Base-by-base conservation (phyloP, 208 protist genomes). In the Trypanosoma vivax region DNA sequence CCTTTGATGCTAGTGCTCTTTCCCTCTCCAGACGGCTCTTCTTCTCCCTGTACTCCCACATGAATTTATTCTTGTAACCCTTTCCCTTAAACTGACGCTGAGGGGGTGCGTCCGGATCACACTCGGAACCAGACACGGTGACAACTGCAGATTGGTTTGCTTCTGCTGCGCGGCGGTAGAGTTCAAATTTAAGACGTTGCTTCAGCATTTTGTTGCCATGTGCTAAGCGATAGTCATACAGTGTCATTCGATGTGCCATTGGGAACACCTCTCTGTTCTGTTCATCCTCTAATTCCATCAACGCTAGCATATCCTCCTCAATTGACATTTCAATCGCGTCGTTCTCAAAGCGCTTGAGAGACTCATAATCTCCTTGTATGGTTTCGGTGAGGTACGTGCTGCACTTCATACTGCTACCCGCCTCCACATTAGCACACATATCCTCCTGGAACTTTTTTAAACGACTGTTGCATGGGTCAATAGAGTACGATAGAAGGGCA, bases 381-480 rank as follows among this genome's bases (percentile, higher is more conserved):
- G 68, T 37, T 2, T 45, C 37, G 4, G 46, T 54, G 25, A 76
- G 45, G 41, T 39, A 82, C 68, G 18, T 40, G 56, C 34, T 43
- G 18, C 61, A 25, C 39, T 79, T 86, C 3, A 87, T 50, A 65
- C 67, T 87, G 31, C 62, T 62, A 18, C 51, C 50, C 39, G 76
- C 65, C 13, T 65, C 69, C 0, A 42, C 25, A 30, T 64, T 66
- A 1, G 18, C 65, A 19, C 62, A 39, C 48, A 84, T 59, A 27
- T 70, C 60, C 18, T 64, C 43, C 3, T 52, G 39, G 33, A 83
- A 73, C 24, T 37, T 33, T 14, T 65, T 56, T 48, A 79, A 91
- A 4, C 61, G 60, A 35, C 79, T 71, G 24, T 78, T 76, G 18
- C 79, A 68, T 10, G 70, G 68, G 58, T 83, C 73, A 7, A 79